phyloP scores from a whole-genome alignment of 2,329 filamentous ascomycete species.

The Alternaria burnsii region DNA sequence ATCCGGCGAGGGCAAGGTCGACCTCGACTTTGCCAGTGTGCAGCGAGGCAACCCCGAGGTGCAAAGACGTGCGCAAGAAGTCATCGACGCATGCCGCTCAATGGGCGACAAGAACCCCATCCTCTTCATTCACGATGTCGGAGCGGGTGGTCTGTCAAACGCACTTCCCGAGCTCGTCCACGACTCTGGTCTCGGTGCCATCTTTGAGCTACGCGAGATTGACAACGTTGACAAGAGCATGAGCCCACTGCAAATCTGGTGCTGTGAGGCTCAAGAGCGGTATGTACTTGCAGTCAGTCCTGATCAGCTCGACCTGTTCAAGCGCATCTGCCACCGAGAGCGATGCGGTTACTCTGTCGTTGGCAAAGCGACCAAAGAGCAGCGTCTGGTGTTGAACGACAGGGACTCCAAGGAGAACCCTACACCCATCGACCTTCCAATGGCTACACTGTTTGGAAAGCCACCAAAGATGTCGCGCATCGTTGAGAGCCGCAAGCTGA shows the following conservation, averaged over 20 bases:
- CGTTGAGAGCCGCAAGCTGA: slow-evolving; percentile 74
- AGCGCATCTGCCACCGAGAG: slow-evolving; percentile 77
- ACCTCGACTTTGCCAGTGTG: slow-evolving; percentile 96
- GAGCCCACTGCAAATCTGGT: slow-evolving; percentile 98
- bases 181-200: slow-evolving; percentile 88
- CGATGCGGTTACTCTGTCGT: slow-evolving; percentile 93
- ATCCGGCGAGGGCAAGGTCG: slow-evolving; percentile 86
- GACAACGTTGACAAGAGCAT: slow-evolving; percentile 90
- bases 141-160: slow-evolving; percentile 86
- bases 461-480: slow-evolving; percentile 80
- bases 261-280: slow-evolving; percentile 94
- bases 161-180: slow-evolving; percentile 90
- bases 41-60: slow-evolving; percentile 98
- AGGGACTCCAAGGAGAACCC: slow-evolving; percentile 78
- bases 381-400: slow-evolving; percentile 82
- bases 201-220: slow-evolving; percentile 92
- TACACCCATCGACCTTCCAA: slow-evolving; percentile 85
- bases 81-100: slow-evolving; percentile 92
- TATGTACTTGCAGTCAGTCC: slow-evolving; percentile 91
- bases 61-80: slow-evolving; percentile 93
- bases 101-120: slow-evolving; percentile 89
- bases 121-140: slow-evolving; percentile 96
- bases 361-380: slow-evolving; percentile 76
- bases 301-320: slow-evolving; percentile 77
- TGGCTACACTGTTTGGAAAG: slow-evolving; percentile 88